Conservation (phyloP, 106 monocot species). For the Apostasia ramifera region DNA sequence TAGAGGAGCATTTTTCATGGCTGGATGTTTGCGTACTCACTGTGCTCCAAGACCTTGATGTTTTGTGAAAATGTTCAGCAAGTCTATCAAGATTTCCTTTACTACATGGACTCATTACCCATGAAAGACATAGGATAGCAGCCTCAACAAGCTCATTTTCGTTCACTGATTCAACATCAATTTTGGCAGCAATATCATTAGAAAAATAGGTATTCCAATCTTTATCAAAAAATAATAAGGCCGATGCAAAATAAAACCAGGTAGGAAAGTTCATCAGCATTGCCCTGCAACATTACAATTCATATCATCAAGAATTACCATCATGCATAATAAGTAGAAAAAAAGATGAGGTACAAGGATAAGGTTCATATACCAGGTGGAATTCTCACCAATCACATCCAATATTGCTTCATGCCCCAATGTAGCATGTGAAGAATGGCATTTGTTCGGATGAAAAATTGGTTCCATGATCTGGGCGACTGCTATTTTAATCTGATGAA, state of each 20-base stretch:
- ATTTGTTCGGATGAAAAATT: background rate
- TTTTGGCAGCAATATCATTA: slow-evolving; percentile 10
- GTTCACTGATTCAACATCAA: slow-evolving; percentile 15
- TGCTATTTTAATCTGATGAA: slow-evolving; percentile 26
- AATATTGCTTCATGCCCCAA: slow-evolving; percentile 4
- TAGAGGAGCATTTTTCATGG: slow-evolving; percentile 1
- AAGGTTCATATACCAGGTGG: slow-evolving; percentile 48
- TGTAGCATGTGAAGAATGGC: slow-evolving; percentile 2
- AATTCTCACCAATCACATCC: slow-evolving; percentile 39
- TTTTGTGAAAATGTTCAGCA: slow-evolving; percentile 22
- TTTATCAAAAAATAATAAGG: slow-evolving; percentile 39
- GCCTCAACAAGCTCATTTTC: slow-evolving; percentile 27
- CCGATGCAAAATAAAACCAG: slow-evolving; percentile 75
- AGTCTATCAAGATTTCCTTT: slow-evolving; percentile 15
- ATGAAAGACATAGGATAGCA: slow-evolving; percentile 46
- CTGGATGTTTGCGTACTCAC: slow-evolving; percentile 2
- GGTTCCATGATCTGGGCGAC: slow-evolving; percentile 1
- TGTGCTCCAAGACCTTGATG: slow-evolving; percentile 31
- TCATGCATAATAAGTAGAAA: background rate
- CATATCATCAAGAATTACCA: background rate
- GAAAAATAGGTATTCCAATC: slow-evolving; percentile 26
- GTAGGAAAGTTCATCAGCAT: slow-evolving; percentile 66
- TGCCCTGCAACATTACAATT: slow-evolving; percentile 47
- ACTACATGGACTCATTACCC: slow-evolving; percentile 42
- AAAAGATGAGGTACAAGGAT: background rate